phyloP scores from a whole-genome alignment of 2,329 filamentous ascomycete genomes.

The Byssoonygena ceratinophila region DNA sequence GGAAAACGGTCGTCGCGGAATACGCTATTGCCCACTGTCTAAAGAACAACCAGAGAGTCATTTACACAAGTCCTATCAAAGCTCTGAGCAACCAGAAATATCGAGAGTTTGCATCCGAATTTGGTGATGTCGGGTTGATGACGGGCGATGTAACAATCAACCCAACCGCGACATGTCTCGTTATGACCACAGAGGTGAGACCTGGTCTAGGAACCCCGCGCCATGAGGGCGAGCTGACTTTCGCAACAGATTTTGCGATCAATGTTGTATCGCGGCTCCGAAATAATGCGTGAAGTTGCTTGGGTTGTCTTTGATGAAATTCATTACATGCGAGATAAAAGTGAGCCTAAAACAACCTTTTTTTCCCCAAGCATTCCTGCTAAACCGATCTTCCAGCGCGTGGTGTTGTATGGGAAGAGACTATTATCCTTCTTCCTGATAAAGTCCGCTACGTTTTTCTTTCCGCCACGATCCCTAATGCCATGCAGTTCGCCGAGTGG shows the following conservation, averaged over 20 bases:
- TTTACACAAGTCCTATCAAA: constrained; percentile 99
- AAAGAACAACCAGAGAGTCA: constrained; percentile 94
- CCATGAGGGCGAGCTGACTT: background rate
- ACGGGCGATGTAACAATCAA: constrained; percentile 99
- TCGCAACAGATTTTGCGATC: constrained; percentile 70
- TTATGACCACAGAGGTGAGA: constrained; percentile 84
- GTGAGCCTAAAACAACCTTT: constrained; percentile 21
- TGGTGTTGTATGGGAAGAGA: constrained; percentile 98
- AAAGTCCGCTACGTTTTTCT: constrained; percentile 98
- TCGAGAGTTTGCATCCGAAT: constrained; percentile 87
- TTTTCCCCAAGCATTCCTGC: background rate
- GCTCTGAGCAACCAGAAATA: constrained; percentile 98
- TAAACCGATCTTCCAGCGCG: constrained; percentile 41
- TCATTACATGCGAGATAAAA: constrained; percentile 93
- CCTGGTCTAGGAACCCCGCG: background rate
- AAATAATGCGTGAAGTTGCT: constrained; percentile 98
- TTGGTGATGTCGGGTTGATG: constrained; percentile 95
- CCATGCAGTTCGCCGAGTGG: constrained; percentile 99
- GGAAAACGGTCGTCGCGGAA: constrained; percentile 96
- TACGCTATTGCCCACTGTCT: constrained; percentile 96
- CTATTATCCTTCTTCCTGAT: constrained; percentile 92
- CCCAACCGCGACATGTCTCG: constrained; percentile 89
- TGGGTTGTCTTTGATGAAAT: constrained; percentile 99
- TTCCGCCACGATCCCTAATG: constrained; percentile 95
- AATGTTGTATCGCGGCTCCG: constrained; percentile 94